Evolutionary conservation across 768 basidiomycete species (phyloP).

Genomic region (Russula emetica): DNA sequence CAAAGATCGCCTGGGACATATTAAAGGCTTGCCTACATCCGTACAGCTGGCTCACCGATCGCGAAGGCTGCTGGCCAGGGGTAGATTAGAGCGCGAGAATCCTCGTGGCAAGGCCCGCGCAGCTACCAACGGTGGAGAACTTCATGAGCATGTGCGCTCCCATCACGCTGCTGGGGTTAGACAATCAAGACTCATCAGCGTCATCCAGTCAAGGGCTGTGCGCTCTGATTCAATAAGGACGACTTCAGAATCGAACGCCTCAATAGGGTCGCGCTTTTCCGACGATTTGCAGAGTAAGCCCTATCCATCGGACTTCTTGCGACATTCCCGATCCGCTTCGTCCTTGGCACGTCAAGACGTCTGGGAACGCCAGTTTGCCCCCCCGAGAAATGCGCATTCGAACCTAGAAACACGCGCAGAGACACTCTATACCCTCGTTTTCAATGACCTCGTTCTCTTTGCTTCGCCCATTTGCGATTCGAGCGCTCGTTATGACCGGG

Average conservation of each 20-base stretch:
- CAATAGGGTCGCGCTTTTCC: constrained; percentile 21
- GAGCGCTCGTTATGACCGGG: constrained; percentile 27
- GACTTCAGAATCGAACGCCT: constrained; percentile 22
- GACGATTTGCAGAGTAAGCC: constrained; percentile 1
- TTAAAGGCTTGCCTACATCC: constrained; percentile 54
- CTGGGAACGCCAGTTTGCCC: constrained; percentile 16
- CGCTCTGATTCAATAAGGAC: constrained; percentile 26
- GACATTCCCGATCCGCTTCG: constrained; percentile 7
- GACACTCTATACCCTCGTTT: constrained; percentile 42
- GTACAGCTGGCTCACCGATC: constrained; percentile 62
- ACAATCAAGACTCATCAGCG: constrained; percentile 25
- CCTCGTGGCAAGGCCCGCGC: constrained; percentile 29
- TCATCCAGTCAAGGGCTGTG: constrained; percentile 17
- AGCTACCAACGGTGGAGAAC: not conserved
- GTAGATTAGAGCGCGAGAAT: constrained; percentile 48
- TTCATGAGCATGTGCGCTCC: not conserved
- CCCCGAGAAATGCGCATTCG: not conserved
- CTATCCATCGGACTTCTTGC: constrained; percentile 1
- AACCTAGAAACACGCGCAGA: constrained; percentile 7
- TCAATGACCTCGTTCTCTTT: constrained; percentile 68
- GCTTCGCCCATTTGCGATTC: constrained; percentile 36
- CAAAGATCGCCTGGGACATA: constrained; percentile 53
- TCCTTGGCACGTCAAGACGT: constrained; percentile 2
- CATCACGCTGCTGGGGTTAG: constrained; percentile 12
- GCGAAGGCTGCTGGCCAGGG: constrained; percentile 69